Conservation (phyloP, 345 rosid species). For the Populus deltoides region DNA sequence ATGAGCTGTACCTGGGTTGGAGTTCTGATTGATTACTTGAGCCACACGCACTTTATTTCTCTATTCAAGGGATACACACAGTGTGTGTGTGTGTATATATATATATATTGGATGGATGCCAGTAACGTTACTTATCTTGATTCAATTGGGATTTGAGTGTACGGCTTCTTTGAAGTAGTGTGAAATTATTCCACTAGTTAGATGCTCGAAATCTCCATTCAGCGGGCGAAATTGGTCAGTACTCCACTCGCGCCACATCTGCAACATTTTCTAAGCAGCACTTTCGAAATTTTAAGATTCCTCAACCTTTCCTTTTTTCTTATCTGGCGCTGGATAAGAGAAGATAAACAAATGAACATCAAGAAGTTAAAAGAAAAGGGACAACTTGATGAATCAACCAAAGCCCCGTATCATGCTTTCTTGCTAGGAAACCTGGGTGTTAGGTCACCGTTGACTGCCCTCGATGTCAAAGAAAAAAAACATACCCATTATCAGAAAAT, state of each 20-base stretch:
- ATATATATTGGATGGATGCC: too few relatives aligned
- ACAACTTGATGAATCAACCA: not conserved
- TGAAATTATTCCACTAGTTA: not conserved
- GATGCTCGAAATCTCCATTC: not conserved
- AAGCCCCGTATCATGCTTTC: constrained; percentile 34
- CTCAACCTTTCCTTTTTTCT: not conserved
- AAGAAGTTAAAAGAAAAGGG: not conserved
- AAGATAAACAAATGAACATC: not conserved
- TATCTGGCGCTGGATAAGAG: not conserved
- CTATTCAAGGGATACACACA: too few relatives aligned
- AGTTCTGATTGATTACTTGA: not conserved
- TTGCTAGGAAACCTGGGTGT: constrained; percentile 22
- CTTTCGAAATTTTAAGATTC: not conserved
- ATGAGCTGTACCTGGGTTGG: not conserved
- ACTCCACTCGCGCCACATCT: not conserved
- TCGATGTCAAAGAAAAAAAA: constrained; percentile 23
- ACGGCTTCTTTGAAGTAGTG: not conserved
- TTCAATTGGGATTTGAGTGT: not conserved
- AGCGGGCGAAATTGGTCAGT: not conserved
- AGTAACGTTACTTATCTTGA: too few relatives aligned
- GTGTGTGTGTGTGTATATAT: too few relatives aligned
- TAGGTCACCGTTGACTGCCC: constrained; percentile 21
- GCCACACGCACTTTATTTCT: not conserved
- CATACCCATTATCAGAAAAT: not conserved
- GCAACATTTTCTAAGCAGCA: not conserved